phyloP scores from a whole-genome alignment of 352 stramenopile genomes.

The Phytophthora vignae region DNA sequence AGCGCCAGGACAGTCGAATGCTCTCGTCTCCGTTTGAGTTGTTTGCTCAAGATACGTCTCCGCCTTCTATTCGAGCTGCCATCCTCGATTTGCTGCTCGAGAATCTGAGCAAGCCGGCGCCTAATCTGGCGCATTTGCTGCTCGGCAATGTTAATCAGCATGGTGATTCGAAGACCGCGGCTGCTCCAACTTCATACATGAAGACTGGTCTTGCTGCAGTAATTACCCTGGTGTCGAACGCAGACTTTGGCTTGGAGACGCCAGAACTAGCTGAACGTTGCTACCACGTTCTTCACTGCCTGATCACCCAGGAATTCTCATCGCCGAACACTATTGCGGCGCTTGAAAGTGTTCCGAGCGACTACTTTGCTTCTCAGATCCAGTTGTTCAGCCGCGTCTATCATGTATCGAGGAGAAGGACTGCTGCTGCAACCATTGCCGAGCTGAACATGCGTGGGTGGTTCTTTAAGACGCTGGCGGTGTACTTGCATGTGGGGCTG shows the following conservation, averaged over 20 bases:
- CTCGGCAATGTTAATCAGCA: conserved; percentile 63
- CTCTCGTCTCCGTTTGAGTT: conserved; percentile 59
- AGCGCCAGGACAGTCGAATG: conserved; percentile 51
- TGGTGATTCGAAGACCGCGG: conserved; percentile 37
- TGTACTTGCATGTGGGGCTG: conserved; percentile 80
- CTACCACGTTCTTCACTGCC: conserved; percentile 70
- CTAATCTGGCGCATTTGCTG: conserved; percentile 80
- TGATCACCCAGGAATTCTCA: conserved; percentile 78
- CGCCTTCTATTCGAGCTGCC: conserved; percentile 63
- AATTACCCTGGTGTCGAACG: conserved; percentile 75
- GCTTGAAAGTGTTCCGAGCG: conserved; percentile 68
- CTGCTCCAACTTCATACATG: conserved; percentile 39
- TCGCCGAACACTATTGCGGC: conserved; percentile 55
- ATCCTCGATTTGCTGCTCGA: conserved; percentile 83
- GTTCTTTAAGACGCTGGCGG: conserved; percentile 83
- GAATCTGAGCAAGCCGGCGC: conserved; percentile 78
- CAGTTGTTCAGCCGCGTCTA: conserved; percentile 65
- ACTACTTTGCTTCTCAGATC: conserved; percentile 77
- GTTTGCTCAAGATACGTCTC: conserved; percentile 46
- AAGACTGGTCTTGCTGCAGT: conserved; percentile 74
- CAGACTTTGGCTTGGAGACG: conserved; percentile 72
- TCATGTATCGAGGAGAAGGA: conserved; percentile 49
- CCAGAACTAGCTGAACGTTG: conserved; percentile 71
- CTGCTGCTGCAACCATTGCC: conserved; percentile 47
- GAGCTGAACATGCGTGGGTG: conserved; percentile 84